phyloP scores from a whole-genome alignment of 768 basidiomycete genomes.

The Tremella yokohamensis region DNA sequence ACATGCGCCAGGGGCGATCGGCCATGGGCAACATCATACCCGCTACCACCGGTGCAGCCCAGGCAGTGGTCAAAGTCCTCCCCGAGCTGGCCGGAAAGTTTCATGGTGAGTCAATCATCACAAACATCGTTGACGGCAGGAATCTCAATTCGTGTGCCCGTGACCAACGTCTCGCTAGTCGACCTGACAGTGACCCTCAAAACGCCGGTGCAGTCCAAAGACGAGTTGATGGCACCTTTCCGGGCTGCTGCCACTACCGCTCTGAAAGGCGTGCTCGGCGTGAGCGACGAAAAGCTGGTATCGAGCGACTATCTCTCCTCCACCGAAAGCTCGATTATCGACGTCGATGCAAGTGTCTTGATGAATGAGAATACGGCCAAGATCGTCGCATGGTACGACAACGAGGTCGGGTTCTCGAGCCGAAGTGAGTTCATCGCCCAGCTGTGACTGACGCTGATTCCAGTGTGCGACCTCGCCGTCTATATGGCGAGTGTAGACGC shows the following conservation, averaged over 20 bases:
- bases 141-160: slow-evolving; percentile 51
- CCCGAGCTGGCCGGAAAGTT: slow-evolving; percentile 51
- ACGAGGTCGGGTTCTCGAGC: slow-evolving; percentile 47
- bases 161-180: slow-evolving; percentile 51
- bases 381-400: slow-evolving; percentile 51
- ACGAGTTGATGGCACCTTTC: slow-evolving; percentile 45
- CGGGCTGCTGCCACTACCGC: slow-evolving; percentile 34
- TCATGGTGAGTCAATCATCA: slow-evolving; percentile 33
- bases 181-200: slow-evolving; percentile 49
- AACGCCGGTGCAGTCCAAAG: slow-evolving; percentile 40
- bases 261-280: slow-evolving; percentile 42
- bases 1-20: slow-evolving; percentile 35
- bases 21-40: slow-evolving; percentile 50
- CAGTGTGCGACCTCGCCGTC: slow-evolving; percentile 44
- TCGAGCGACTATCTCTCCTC: slow-evolving; percentile 49
- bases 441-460: slow-evolving; percentile 2
- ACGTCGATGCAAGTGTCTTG: slow-evolving; percentile 45
- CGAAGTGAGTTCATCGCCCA: slow-evolving; percentile 18
- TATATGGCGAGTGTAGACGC: slow-evolving; percentile 39
- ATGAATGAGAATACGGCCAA: slow-evolving; percentile 44
- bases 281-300: slow-evolving; percentile 51
- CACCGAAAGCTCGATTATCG: slow-evolving; percentile 40
- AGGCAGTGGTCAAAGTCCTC: slow-evolving; percentile 50
- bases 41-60: slow-evolving; percentile 49
- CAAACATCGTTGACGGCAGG: slow-evolving; percentile 18